These are phyloP conservation scores for Candolleomyces aberdarensis DNA, from an alignment of 768 basidiomycete species.

Conservation along the genomic window DNA sequence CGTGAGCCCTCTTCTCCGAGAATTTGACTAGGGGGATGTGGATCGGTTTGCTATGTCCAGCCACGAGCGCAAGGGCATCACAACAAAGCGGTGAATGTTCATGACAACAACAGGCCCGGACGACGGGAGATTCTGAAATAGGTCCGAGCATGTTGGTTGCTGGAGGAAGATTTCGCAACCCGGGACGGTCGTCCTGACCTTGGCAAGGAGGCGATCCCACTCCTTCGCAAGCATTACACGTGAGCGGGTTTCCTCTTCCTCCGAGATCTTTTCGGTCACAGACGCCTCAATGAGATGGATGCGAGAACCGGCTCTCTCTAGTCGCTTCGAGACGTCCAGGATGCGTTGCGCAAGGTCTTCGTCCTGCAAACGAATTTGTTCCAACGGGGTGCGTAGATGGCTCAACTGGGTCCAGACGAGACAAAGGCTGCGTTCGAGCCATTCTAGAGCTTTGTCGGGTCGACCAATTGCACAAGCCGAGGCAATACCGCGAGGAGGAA, in stretches of 20 bases:
- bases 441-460: conserved; percentile 25
- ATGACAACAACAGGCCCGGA: conserved; percentile 33
- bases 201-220: conserved; percentile 13
- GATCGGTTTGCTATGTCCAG: conserved; percentile 1
- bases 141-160: conserved; percentile 2
- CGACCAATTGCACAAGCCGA: conserved; percentile 21
- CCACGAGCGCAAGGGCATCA: conserved; percentile 34
- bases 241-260: conserved; percentile 11
- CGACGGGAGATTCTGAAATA: conserved; percentile 8
- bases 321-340: conserved; percentile 9
- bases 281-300: too few species aligned
- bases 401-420: conserved; percentile 26
- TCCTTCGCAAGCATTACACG: conserved; percentile 16
- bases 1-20: neutral
- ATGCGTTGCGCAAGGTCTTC: conserved; percentile 13
- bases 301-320: conserved; percentile 11
- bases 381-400: conserved; percentile 20
- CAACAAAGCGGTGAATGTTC: conserved; percentile 29
- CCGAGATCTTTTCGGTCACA: neutral
- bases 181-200: conserved; percentile 10
- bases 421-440: conserved; percentile 29
- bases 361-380: conserved; percentile 12
- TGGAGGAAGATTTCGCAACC: conserved; percentile 20
- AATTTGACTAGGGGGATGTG: conserved; percentile 2
- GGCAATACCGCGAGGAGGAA: conserved; percentile 16